Evolutionary conservation across 176 grass and related monocot species (phyloP), one percentile per base, ranked within the genome.

Genomic region (Paspalum notatum): DNA sequence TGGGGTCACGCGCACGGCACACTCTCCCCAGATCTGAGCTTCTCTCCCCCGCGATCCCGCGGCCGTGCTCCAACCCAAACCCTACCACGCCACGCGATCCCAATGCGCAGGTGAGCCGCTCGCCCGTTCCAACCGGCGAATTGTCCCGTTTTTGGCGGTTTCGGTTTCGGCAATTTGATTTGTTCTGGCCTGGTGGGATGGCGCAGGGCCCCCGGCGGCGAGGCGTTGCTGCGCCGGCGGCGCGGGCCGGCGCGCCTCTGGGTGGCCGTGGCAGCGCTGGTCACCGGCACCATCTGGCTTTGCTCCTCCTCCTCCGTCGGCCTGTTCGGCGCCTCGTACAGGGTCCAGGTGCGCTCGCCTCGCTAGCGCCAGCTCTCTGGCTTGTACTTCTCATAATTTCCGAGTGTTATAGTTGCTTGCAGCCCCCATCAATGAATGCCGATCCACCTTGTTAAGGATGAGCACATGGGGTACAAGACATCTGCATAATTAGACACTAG

Each of bases 101-200:
- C 67, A 59, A 88, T 88, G 80, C 86, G 80, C 58, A 78, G 86
- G 86, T 83, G 67, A 83, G 74, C 47, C 9, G 20, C 79, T 44
- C 55, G 6, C 54, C 48, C 32, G 18, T 0, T 43, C 7, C 26
- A 9, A 3, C 24, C 24, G 0, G 45, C 47, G 8, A 65, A 22
- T 57, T 46, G 22, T 41, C 43, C 2, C 4, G 4, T 40, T 39
- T 18, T 47, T 48, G 12, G 15, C 26, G 27, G 60, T 27, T 82
- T 75, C 9, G 25, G 16, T 37, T 16, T 4, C 10, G 24, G 56
- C 74, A 38, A 17, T 41, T 68, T 55, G 77, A 55, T 68, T 2
- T 56, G 75, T 25, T n/a, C n/a, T 47, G 68, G 68, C 32, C 25
- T 44, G 48, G 51, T 20, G 3, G 21, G 25, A 70, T 27, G 7